phyloP scores from a whole-genome alignment of 2,329 filamentous ascomycete species.

The Teratosphaeria zuluensis region DNA sequence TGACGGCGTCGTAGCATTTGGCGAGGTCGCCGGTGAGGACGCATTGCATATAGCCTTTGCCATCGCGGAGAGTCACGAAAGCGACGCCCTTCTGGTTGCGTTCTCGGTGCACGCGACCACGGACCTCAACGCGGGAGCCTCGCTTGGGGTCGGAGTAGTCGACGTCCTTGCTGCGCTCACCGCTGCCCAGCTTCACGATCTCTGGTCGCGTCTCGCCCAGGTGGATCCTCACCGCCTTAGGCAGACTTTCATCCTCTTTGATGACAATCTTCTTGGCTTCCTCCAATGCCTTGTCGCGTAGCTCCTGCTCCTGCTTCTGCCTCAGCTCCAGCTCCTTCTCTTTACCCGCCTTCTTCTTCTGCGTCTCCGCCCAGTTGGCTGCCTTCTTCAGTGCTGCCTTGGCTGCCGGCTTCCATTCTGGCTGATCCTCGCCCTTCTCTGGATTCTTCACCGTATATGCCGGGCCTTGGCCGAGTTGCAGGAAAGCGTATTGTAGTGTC shows the following conservation, averaged over 20 bases:
- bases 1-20: constrained; percentile 85
- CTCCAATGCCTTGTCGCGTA: constrained; percentile 62
- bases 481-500: constrained; percentile 66
- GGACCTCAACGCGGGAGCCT: constrained; percentile 68
- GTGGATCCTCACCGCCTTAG: constrained; percentile 64
- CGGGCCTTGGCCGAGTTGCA: constrained; percentile 55
- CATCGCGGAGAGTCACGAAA: constrained; percentile 79
- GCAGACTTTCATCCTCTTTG: constrained; percentile 61
- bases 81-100: constrained; percentile 74
- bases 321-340: constrained; percentile 62
- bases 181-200: constrained; percentile 45
- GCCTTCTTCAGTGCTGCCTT: constrained; percentile 84
- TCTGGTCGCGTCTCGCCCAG: constrained; percentile 60
- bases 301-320: constrained; percentile 62
- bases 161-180: constrained; percentile 38
- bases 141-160: constrained; percentile 46
- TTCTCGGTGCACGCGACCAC: constrained; percentile 73
- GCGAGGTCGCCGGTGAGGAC: constrained; percentile 71
- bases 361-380: constrained; percentile 59
- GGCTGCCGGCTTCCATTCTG: constrained; percentile 70
- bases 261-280: constrained; percentile 71
- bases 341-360: constrained; percentile 78
- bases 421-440: constrained; percentile 53
- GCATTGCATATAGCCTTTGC: constrained; percentile 77
- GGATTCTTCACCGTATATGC: constrained; percentile 62